A percentile compares a stretch with the other conserved stretches of the same genome.
These are phyloP conservation scores for Penicillium psychrosexuale DNA, from an alignment of 2,329 filamentous ascomycete genomes.

Conservation along the genomic window DNA sequence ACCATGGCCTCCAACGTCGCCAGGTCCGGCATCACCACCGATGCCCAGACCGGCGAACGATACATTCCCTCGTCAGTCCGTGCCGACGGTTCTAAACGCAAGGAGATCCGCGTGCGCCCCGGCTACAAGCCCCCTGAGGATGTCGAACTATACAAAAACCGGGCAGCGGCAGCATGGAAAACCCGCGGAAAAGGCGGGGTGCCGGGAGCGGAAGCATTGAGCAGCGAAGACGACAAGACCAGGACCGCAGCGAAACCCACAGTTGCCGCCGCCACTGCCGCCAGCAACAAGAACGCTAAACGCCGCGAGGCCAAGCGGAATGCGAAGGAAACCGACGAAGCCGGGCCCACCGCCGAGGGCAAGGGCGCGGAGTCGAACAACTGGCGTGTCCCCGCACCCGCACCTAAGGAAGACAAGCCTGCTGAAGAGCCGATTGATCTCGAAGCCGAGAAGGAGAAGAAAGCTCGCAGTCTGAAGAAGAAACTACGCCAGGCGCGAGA, in stretches of 20 bases:
- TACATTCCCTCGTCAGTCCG: slow-evolving; percentile 85
- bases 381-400: slow-evolving; percentile 27
- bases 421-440: slow-evolving; percentile 54
- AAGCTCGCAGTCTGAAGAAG: slow-evolving; percentile 86
- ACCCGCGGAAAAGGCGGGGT: slow-evolving; percentile 68
- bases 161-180: slow-evolving; percentile 79
- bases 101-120: slow-evolving; percentile 88
- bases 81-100: slow-evolving; percentile 84
- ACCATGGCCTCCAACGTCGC: slow-evolving; percentile 20
- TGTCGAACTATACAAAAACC: slow-evolving; percentile 93
- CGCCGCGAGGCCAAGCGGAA: slow-evolving; percentile 64
- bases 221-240: slow-evolving; percentile 51
- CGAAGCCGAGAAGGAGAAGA: slow-evolving; percentile 83
- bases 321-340: slow-evolving; percentile 58
- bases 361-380: slow-evolving; percentile 31
- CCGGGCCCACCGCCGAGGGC: slow-evolving; percentile 19
- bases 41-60: slow-evolving; percentile 72
- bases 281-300: slow-evolving; percentile 85
- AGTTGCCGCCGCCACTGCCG: slow-evolving; percentile 38
- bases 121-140: slow-evolving; percentile 95
- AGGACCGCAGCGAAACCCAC: slow-evolving; percentile 32
- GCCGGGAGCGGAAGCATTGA: slow-evolving; percentile 65
- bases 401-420: slow-evolving; percentile 26
- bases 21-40: slow-evolving; percentile 68
- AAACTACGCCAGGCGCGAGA: slow-evolving; percentile 93